A percentile compares a stretch with the other conserved stretches of the same genome.
phyloP scores from a whole-genome alignment of 371 early-diverging fungal genomes.

The Choanephora cucurbitarum region DNA sequence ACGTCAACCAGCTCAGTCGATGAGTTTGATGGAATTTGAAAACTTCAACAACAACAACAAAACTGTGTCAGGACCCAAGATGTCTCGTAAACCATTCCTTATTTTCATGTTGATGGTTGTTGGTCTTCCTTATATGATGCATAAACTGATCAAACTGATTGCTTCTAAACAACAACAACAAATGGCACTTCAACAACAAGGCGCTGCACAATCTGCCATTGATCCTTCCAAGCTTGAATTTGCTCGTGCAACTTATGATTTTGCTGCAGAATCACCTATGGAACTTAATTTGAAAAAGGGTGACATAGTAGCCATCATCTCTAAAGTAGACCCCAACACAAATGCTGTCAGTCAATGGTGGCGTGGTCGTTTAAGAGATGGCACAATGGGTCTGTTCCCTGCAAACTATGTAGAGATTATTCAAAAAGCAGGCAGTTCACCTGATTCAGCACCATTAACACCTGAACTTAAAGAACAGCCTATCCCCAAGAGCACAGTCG shows the following conservation, averaged over 20 bases:
- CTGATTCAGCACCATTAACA: too few species aligned
- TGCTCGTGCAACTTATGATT: constrained; percentile 88
- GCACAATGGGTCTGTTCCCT: constrained; percentile 89
- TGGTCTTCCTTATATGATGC: constrained; percentile 93
- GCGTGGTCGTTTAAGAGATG: constrained; percentile 82
- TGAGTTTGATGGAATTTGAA: constrained; percentile 71
- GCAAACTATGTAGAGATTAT: constrained; percentile 77
- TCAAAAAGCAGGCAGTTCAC: constrained; percentile 21
- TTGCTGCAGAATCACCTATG: constrained; percentile 67
- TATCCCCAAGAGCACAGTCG: too few species aligned
- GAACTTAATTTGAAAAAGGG: constrained; percentile 86
- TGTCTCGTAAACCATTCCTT: constrained; percentile 72
- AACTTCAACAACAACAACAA: constrained; percentile 51
- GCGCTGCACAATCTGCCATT: constrained; percentile 12
- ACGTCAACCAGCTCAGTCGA: constrained; percentile 35
- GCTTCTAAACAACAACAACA: constrained; percentile 35
- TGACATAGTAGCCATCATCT: constrained; percentile 84
- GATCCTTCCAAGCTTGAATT: constrained; percentile 76
- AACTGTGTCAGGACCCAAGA: constrained; percentile 42
- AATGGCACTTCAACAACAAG: constrained; percentile 6
- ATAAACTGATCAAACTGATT: constrained; percentile 80
- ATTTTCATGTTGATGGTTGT: constrained; percentile 84
- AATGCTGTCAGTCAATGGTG: constrained; percentile 88
- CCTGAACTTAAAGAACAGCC: too few species aligned
- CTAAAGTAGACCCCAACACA: constrained; percentile 68